Conservation (phyloP, 164 flowering plant species). For the Magnolia changhungtana region DNA sequence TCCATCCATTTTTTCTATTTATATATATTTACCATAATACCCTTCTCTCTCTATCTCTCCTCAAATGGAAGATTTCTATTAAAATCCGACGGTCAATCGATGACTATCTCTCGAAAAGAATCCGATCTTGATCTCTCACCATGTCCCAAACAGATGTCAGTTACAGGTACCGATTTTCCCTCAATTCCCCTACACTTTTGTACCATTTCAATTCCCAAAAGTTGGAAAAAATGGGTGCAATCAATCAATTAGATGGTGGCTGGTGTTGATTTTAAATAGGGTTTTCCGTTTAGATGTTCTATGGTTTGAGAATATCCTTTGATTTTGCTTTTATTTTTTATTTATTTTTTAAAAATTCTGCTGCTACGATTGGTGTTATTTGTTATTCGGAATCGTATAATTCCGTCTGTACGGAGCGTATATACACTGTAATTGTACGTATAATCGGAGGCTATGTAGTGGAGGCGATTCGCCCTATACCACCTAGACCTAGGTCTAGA, state of each 20-base stretch:
- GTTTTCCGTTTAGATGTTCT: too few species aligned
- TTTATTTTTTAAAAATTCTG: too few species aligned
- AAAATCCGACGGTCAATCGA: neutral
- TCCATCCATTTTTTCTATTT: neutral
- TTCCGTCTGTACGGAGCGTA: neutral
- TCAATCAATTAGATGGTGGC: neutral
- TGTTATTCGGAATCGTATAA: neutral
- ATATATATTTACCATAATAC: neutral
- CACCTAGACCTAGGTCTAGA: neutral
- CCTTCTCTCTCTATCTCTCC: neutral
- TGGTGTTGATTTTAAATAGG: neutral
- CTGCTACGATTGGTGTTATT: too few species aligned
- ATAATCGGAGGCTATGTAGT: neutral
- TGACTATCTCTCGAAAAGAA: slow-evolving; percentile 3
- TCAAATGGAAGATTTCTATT: neutral
- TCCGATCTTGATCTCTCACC: neutral
- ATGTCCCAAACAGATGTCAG: slow-evolving; percentile 29
- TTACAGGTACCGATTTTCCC: slow-evolving; percentile 17
- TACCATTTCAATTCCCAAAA: neutral
- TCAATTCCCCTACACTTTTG: neutral
- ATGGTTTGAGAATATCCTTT: too few species aligned
- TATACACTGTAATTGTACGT: neutral
- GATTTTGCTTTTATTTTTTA: too few species aligned
- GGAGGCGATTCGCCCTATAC: neutral
- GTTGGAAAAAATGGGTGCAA: neutral